phyloP scores from a whole-genome alignment of 148 eudicot species.

The Rhododendron griersonianum region DNA sequence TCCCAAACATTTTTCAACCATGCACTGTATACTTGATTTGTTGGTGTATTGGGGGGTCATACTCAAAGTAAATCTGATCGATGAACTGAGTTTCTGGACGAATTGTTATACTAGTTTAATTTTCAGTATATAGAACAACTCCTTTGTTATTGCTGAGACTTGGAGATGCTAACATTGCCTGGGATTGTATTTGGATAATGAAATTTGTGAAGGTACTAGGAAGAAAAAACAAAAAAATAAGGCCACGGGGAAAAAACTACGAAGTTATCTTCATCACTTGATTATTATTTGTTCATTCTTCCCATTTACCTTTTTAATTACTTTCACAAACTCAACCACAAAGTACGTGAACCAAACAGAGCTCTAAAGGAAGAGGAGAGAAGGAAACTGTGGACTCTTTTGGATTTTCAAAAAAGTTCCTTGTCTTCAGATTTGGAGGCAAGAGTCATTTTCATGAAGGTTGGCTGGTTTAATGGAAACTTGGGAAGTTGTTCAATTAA shows the following conservation, averaged over 20 bases:
- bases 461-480: background rate
- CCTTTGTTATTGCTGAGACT: no score
- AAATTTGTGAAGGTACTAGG: background rate
- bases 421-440: background rate
- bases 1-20: background rate
- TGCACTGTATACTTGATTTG: background rate
- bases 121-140: no score
- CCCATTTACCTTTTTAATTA: background rate
- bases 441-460: conserved; percentile 3
- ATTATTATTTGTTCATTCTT: background rate
- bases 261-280: background rate
- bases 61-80: background rate
- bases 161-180: no score
- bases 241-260: background rate
- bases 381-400: background rate
- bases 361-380: background rate
- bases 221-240: no score
- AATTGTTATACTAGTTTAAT: no score
- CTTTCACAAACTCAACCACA: background rate
- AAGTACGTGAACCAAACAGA: background rate
- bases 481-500: background rate
- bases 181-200: background rate
- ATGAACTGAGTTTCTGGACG: background rate
- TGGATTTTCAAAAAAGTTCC: background rate
- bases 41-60: background rate